Evolutionary conservation across 371 early-diverging fungal species (phyloP), one percentile per base, ranked within the genome.

Genomic region (Rozella allomycis): DNA sequence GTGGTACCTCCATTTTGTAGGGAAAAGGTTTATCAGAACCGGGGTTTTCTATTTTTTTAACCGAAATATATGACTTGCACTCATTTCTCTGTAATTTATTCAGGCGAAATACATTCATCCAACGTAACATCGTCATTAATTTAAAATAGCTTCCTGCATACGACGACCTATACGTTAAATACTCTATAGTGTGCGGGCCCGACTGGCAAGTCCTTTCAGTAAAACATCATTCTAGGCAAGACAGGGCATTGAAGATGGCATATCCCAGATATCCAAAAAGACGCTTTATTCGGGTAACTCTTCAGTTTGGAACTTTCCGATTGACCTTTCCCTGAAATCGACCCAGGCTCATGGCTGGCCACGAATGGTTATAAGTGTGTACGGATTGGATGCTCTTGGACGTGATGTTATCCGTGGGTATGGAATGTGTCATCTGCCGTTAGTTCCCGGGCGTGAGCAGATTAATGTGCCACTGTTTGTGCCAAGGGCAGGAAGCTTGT

Each of bases 341-440:
- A 58, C 60, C 1, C 63, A 66, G 30, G 42, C 47, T 2, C 63
- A 37, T 34, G 61, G 60, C 6, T 66, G 67, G 67, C 67, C 67
- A 20, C 57, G 56, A 28, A 17, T 60, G 6, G 43, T 66, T 7
- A 37, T 63, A 8, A 40, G 40, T 30, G 61, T 66, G 17, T 63
- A 66, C 33, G 67, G 67, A 2, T 33, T 52, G 18, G 67, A 66
- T 33, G 34, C 25, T 9, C 38, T 60, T n/a, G 59, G 61, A 0
- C 37, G 67, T 14, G 67, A 66, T 38, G 63, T 66, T 13, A 43
- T 66, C 9, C 35, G 61, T 8, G 67, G 67, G 3, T 62, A 66
- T 38, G 67, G 60, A 3, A 25, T 37, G 6, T 21, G 54, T 17
- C 23, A 50, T 10, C n/a, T 59, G 1, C 32, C 39, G 25, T 9